phyloP scores from a whole-genome alignment of 2,329 filamentous ascomycete genomes.

The Drechslerella stenobrocha region DNA sequence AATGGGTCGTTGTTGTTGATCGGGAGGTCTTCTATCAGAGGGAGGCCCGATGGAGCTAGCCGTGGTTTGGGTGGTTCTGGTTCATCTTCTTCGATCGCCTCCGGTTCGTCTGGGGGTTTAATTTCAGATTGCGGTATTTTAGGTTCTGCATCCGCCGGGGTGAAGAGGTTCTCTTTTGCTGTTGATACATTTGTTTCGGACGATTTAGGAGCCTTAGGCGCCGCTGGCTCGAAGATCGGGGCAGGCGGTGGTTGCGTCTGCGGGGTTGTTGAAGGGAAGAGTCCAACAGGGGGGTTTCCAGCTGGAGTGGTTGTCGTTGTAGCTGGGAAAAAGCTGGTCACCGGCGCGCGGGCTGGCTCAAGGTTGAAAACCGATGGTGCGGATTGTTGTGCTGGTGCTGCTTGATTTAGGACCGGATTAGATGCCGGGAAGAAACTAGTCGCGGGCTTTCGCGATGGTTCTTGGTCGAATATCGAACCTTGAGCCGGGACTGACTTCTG shows the following conservation, averaged over 20 bases:
- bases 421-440: constrained; percentile 29
- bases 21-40: constrained; percentile 22
- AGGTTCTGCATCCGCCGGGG: background rate
- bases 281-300: constrained; percentile 5
- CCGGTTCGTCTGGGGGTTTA: constrained; percentile 5
- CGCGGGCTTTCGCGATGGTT: constrained; percentile 12
- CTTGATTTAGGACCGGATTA: background rate
- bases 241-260: constrained; percentile 12
- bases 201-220: constrained; percentile 3
- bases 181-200: background rate
- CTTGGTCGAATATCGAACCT: constrained; percentile 25
- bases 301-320: constrained; percentile 15
- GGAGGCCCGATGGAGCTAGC: constrained; percentile 38
- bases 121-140: background rate
- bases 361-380: constrained; percentile 14
- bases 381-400: constrained; percentile 2
- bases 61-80: constrained; percentile 15
- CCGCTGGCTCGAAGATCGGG: constrained; percentile 24
- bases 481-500: constrained; percentile 6
- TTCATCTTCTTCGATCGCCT: constrained; percentile 19
- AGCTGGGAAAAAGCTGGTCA: constrained; percentile 28
- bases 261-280: constrained; percentile 32
- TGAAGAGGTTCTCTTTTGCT: background rate
- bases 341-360: background rate
- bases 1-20: constrained; percentile 11